A percentile compares a stretch with the other conserved stretches of the same genome.
Evolutionary conservation across 768 basidiomycete genomes (phyloP).

Genomic region (Suillus subaureus): DNA sequence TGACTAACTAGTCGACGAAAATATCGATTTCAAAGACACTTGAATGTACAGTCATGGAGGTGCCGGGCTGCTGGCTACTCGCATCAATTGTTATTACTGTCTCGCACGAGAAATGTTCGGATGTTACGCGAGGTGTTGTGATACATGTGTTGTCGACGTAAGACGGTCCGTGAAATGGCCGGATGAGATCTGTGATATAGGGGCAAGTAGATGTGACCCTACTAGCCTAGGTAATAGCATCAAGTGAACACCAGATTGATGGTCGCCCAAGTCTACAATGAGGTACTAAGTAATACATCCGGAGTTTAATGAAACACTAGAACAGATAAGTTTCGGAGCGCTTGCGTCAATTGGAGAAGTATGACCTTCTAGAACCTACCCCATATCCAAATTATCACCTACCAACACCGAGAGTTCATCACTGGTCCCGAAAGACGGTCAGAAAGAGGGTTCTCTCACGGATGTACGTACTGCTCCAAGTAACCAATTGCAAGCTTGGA

Average conservation of each 20-base stretch:
- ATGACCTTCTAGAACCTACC: conserved; percentile 9
- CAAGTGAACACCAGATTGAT: neutral
- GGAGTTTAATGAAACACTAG: neutral
- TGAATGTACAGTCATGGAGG: neutral
- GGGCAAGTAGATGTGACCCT: neutral
- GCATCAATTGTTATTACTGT: conserved; percentile 3
- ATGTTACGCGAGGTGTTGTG: conserved; percentile 23
- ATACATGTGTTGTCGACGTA: conserved; percentile 32
- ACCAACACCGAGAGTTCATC: conserved; percentile 20
- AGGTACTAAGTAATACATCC: neutral
- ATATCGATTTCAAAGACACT: conserved; percentile 7
- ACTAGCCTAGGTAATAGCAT: neutral
- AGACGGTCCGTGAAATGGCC: conserved; percentile 15
- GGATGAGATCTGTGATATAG: conserved; percentile 1
- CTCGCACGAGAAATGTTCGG: conserved; percentile 10
- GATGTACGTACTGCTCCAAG: conserved; percentile 24
- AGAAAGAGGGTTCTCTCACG: conserved; percentile 26
- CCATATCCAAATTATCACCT: neutral
- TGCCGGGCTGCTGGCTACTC: neutral
- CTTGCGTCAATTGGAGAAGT: neutral
- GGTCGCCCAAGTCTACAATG: conserved; percentile 2
- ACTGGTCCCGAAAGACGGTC: conserved; percentile 7
- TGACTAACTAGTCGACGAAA: conserved; percentile 7
- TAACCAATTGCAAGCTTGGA: conserved; percentile 15
- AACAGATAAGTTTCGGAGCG: neutral